phyloP scores from a whole-genome alignment of 2,329 filamentous ascomycete genomes.

The Triangularia verruculosa region DNA sequence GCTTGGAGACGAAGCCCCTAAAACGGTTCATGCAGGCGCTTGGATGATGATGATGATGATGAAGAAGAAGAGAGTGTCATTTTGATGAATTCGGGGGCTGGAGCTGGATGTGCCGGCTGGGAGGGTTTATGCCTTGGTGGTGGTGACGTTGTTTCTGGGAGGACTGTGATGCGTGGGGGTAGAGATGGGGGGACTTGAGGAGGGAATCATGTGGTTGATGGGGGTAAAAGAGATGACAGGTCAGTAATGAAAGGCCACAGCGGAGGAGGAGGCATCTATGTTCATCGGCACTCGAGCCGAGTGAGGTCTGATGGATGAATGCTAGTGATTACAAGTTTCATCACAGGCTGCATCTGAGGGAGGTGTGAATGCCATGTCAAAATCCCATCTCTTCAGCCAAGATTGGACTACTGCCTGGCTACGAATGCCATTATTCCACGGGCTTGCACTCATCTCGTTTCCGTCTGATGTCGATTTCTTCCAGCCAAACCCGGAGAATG shows the following conservation, averaged over 20 bases:
- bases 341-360: neutral
- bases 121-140: neutral
- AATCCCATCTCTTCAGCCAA: neutral
- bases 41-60: conserved; percentile 1
- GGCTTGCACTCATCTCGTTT: conserved; percentile 20
- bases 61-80: neutral
- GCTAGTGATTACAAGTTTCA: neutral
- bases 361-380: neutral
- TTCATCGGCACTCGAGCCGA: neutral
- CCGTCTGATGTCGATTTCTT: conserved; percentile 17
- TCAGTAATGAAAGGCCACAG: neutral
- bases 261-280: neutral
- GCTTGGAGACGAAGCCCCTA: conserved; percentile 4
- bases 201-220: neutral
- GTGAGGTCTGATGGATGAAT: neutral
- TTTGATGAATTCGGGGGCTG: neutral
- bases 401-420: too few relatives aligned
- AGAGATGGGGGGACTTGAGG: neutral
- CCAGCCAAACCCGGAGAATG: conserved; percentile 8
- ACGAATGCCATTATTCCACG: neutral
- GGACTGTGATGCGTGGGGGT: neutral
- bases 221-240: neutral
- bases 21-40: conserved; percentile 13
- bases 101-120: neutral
- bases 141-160: conserved; percentile 5